These are phyloP conservation scores for Apiotrichum veenhuisii DNA, from an alignment of 1,284 basidiomycete genomes.

Conservation along the genomic window DNA sequence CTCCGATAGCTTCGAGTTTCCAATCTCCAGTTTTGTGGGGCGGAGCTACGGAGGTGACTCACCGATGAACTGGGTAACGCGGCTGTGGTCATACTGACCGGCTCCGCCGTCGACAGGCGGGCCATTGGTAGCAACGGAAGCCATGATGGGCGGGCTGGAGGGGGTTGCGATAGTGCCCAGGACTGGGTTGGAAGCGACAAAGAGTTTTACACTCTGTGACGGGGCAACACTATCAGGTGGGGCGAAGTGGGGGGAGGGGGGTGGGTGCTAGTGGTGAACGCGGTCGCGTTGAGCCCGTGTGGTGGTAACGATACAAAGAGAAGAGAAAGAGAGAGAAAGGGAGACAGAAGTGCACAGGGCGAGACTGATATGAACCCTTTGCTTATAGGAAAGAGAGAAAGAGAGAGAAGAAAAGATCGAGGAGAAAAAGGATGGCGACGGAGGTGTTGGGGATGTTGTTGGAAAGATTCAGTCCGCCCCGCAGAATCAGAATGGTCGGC, in stretches of 20 bases:
- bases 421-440: neutral
- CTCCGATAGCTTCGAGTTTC: no score
- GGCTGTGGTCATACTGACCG: slow-evolving; percentile 53
- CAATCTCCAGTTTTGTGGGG: neutral
- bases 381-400: neutral
- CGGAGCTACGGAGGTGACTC: slow-evolving; percentile 23
- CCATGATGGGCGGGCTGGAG: slow-evolving; percentile 18
- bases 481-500: no score
- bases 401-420: neutral
- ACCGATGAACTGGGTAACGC: slow-evolving; percentile 80
- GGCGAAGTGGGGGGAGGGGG: neutral
- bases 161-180: neutral
- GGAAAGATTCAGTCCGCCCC: no score
- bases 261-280: neutral
- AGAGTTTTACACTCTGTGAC: neutral
- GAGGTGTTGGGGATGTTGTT: neutral
- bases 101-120: slow-evolving; percentile 9
- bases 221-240: neutral
- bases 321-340: neutral
- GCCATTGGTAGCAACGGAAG: slow-evolving; percentile 28
- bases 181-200: neutral
- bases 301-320: neutral
- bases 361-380: neutral
- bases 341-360: neutral
- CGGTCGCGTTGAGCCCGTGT: neutral